Percentiles rank a stretch among this genome's conserved stretches.
Conservation (phyloP, 2,329 filamentous ascomycete genomes). For the Ceratocystis destructans region DNA sequence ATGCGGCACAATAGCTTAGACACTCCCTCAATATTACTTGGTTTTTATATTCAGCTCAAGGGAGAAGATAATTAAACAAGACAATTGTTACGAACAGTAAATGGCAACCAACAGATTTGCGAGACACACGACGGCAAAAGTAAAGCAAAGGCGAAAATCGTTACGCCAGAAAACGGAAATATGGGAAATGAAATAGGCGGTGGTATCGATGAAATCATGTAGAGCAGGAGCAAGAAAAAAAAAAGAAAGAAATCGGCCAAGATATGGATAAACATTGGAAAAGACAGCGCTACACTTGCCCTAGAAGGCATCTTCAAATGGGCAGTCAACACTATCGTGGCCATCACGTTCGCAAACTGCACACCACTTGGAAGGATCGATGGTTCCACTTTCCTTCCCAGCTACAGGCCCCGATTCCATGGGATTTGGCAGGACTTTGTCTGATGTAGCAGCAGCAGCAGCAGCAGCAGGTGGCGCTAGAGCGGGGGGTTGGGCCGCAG, state of each 20-base stretch:
- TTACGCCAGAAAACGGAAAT: background rate
- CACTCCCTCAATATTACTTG: background rate
- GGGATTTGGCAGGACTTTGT: slow-evolving; percentile 43
- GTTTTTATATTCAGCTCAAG: background rate
- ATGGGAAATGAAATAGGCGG: slow-evolving; percentile 3
- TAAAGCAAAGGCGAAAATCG: background rate
- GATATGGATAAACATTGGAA: background rate
- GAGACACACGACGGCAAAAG: background rate
- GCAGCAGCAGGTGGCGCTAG: slow-evolving; percentile 21
- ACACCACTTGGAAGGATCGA: slow-evolving; percentile 88
- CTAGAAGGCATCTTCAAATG: slow-evolving; percentile 70
- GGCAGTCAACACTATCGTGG: slow-evolving; percentile 90
- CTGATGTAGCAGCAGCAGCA: slow-evolving; percentile 26
- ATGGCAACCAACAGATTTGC: slow-evolving; percentile 2
- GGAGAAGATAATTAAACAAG: background rate
- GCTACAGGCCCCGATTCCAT: slow-evolving; percentile 56
- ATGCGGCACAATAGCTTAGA: too few species aligned
- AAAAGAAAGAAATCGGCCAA: background rate
- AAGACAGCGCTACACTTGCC: background rate
- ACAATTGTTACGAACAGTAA: background rate
- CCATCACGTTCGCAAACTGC: slow-evolving; percentile 92
- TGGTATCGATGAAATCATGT: slow-evolving; percentile 13
- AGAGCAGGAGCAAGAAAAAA: background rate
- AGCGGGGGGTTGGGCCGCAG: slow-evolving; percentile 2
- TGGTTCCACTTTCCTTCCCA: slow-evolving; percentile 61